A percentile compares a stretch with the other conserved stretches of the same genome.
These are phyloP conservation scores for Lumnitzera racemosa DNA, from an alignment of 345 rosid species.

Conservation along the genomic window DNA sequence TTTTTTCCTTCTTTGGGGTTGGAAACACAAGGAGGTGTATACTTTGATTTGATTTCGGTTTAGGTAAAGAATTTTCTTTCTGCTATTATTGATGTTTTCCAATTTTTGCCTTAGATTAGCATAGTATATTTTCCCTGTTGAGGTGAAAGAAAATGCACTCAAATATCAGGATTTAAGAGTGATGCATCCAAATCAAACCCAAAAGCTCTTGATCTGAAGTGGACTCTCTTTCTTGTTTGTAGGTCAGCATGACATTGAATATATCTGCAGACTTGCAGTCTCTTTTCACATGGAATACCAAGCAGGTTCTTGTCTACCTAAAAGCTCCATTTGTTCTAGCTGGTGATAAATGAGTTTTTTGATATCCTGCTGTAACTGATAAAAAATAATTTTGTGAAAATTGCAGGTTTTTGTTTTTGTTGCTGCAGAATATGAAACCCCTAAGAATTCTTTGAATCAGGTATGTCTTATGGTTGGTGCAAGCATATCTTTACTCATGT, in stretches of 20 bases:
- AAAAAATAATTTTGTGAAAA: not conserved
- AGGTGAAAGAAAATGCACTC: too few species aligned
- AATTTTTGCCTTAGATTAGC: too few species aligned
- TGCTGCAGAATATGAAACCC: conserved; percentile 85
- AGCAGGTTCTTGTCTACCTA: conserved; percentile 51
- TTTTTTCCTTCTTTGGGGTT: too few species aligned
- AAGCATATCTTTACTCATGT: not conserved
- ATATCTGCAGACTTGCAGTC: conserved; percentile 83
- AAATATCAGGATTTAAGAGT: too few species aligned
- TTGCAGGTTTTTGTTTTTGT: conserved; percentile 76
- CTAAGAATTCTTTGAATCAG: conserved; percentile 81
- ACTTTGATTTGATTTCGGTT: too few species aligned
- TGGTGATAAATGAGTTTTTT: not conserved
- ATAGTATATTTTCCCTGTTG: too few species aligned
- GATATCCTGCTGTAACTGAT: not conserved
- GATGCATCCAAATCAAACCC: too few species aligned
- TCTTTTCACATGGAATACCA: conserved; percentile 94
- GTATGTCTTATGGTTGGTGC: conserved; percentile 19
- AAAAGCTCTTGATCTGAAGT: not conserved
- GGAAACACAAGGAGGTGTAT: too few species aligned
- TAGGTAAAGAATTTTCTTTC: too few species aligned
- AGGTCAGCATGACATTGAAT: conserved; percentile 91
- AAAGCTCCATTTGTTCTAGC: not conserved
- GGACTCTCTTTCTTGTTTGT: conserved; percentile 15
- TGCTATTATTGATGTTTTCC: too few species aligned